A percentile compares a stretch with the other conserved stretches of the same genome.
Conservation (phyloP, 2,329 filamentous ascomycete genomes). For the Calonectria hawksworthii region DNA sequence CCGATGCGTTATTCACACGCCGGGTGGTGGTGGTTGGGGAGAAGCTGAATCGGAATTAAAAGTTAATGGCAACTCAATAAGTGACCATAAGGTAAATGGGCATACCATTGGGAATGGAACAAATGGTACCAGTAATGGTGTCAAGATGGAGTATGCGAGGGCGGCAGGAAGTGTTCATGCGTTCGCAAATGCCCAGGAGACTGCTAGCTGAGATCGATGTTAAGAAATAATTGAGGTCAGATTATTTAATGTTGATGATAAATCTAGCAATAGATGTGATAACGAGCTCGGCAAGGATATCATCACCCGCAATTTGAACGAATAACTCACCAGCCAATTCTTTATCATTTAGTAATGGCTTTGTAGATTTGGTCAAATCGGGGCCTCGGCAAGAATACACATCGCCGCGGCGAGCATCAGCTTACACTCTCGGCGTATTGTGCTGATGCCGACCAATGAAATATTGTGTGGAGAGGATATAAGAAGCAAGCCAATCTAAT, state of each 20-base stretch:
- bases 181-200: constrained; percentile 6
- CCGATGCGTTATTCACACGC: constrained; percentile 23
- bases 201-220: not conserved
- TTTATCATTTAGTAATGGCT: no score
- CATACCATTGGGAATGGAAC: not conserved
- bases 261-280: no score
- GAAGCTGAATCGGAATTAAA: not conserved
- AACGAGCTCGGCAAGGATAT: no score
- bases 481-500: not conserved
- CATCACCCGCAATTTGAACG: no score
- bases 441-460: not conserved
- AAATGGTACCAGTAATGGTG: not conserved
- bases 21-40: constrained; percentile 25
- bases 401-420: not conserved
- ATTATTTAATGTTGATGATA: no score
- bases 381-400: no score
- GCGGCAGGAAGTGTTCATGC: constrained; percentile 6
- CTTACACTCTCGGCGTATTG: not conserved
- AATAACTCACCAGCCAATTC: no score
- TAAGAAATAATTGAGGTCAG: constrained; percentile 1
- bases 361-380: no score
- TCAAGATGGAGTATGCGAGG: constrained; percentile 1
- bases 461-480: not conserved
- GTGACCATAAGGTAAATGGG: not conserved
- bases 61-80: not conserved